These are phyloP conservation scores for Lycium ferocissimum DNA, from an alignment of 257 asterid genomes.

Conservation along the genomic window DNA sequence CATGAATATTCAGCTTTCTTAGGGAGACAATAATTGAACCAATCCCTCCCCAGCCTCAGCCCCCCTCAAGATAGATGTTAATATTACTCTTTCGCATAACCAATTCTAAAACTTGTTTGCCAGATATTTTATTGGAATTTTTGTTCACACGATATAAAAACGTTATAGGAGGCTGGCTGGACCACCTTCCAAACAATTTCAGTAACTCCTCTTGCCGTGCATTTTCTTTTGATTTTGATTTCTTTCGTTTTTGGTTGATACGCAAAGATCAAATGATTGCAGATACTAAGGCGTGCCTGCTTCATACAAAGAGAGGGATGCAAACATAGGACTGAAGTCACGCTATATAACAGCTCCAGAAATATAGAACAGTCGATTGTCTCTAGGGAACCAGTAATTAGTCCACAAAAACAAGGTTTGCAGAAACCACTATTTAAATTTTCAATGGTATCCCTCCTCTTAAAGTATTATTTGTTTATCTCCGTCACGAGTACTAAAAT, in stretches of 20 bases:
- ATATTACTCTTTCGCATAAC: too few relatives aligned
- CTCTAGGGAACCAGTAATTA: not conserved
- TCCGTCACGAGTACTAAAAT: not conserved
- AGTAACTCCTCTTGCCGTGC: not conserved
- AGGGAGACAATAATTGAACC: not conserved
- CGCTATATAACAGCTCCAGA: not conserved
- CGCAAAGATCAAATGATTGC: not conserved
- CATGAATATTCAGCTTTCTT: not conserved
- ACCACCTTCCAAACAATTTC: not conserved
- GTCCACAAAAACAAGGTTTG: constrained; percentile 8
- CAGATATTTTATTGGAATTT: too few relatives aligned
- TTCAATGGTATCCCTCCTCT: not conserved
- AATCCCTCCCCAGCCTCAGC: too few relatives aligned
- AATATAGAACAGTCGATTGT: not conserved
- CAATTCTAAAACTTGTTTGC: too few relatives aligned
- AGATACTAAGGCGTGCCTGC: not conserved
- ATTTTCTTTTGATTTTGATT: not conserved
- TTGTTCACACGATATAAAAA: not conserved
- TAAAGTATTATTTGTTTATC: constrained; percentile 4
- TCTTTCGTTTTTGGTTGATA: not conserved
- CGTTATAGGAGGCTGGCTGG: not conserved
- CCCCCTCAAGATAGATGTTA: too few relatives aligned
- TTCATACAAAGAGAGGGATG: not conserved
- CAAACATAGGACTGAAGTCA: not conserved
- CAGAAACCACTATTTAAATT: not conserved